Conservation (phyloP, 1,284 basidiomycete species). For the Tilletia horrida region DNA sequence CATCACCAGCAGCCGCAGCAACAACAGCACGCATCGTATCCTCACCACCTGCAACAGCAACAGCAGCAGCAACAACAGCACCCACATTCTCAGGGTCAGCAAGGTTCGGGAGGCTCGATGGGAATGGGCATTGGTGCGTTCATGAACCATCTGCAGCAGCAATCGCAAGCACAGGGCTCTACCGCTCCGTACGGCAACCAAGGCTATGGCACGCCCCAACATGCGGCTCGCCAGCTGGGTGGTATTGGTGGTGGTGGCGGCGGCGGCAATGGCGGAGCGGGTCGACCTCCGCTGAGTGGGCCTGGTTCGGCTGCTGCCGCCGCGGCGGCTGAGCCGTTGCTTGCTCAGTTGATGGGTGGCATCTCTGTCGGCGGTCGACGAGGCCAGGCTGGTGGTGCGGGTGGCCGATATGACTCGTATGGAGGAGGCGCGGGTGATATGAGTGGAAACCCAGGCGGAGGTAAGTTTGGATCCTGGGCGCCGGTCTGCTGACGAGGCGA, state of each 20-base stretch:
- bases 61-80: too few species aligned
- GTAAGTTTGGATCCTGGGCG: background rate
- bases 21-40: constrained; percentile 30
- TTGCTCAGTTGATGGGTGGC: constrained; percentile 48
- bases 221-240: background rate
- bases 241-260: constrained; percentile 13
- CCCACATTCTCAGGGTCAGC: too few species aligned
- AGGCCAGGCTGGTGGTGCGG: constrained; percentile 17
- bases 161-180: background rate
- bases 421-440: constrained; percentile 23
- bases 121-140: background rate
- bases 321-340: constrained; percentile 39
- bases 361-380: constrained; percentile 16
- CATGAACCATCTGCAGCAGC: background rate
- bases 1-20: constrained; percentile 30
- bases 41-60: too few species aligned
- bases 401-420: constrained; percentile 15
- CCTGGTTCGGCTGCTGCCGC: constrained; percentile 19
- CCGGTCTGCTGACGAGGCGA: background rate
- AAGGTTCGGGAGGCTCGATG: background rate
- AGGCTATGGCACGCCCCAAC: constrained; percentile 12
- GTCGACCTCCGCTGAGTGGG: constrained; percentile 21
- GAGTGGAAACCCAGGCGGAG: constrained; percentile 12
- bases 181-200: constrained; percentile 3
- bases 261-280: constrained; percentile 17